Base-by-base conservation (phyloP, 2,329 filamentous ascomycete genomes). In the Hortaea werneckii region DNA sequence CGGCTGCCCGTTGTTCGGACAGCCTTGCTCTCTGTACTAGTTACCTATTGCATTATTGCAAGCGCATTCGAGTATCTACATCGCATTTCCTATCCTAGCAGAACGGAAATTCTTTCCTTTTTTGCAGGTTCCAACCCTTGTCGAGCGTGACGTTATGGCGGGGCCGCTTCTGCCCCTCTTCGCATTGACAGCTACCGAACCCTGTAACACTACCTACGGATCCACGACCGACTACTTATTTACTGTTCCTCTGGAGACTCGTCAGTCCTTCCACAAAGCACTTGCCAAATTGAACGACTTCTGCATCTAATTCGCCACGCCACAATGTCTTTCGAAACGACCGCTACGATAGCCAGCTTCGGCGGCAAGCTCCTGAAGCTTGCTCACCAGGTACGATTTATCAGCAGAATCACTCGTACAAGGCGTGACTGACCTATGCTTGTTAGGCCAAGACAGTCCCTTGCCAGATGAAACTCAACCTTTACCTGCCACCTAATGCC, bases 361-460 rank as follows among this genome's bases (percentile, higher is more conserved):
- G 90, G 89, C 64, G 92, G 92, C 64, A 88, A 88, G 70, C 83
- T 98, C 49, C 79, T 95, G 58, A 96, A 98, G 76, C 85, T 98
- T 51, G 80, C 83, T 58, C 92, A 98, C 77, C 55, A 64, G 52
- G 62, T 61, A 50, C 34, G 35, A 38, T 29, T 13, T 35, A 9
- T 35, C 32, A 35, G 32, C 9, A 35, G 32, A 26, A 42, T 42
- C 11, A 11, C 20, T 20, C 20, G 20, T 20, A 20, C 20, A 20
- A 20, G 20, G 20, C 20, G 20, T 20, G 20, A 12, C 32, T 35
- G n/a, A 35, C 32, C 9, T 35, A 12, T 35, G 12, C 3, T 26
- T 20, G 5, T 34, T 70, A 82, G 63, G 87, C 89, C 46, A 71
- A 76, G 54, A 76, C 79, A 50, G 94, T 87, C 47, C 80, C 79